Percentiles rank a stretch among this genome's conserved stretches.
Conservation (phyloP, 192 early-diverging fungal species). For the Backusella circina region DNA sequence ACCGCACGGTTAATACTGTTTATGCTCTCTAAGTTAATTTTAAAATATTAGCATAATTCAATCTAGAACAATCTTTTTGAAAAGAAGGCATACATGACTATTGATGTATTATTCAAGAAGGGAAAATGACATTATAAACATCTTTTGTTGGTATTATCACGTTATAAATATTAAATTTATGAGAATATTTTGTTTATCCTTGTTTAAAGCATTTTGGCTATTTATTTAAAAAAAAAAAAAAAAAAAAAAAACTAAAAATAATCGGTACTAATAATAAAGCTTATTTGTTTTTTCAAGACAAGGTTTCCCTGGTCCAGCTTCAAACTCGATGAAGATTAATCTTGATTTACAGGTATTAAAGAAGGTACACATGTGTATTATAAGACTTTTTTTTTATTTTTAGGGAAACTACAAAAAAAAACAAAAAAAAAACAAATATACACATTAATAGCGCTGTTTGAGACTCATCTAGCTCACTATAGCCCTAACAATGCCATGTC, state of each 20-base stretch:
- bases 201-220: neutral
- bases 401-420: too few species aligned
- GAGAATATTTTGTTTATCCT: neutral
- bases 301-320: neutral
- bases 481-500: too few species aligned
- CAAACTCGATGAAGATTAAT: too few species aligned
- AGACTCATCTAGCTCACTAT: too few species aligned
- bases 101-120: neutral
- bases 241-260: neutral
- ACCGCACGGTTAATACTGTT: neutral
- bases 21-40: neutral
- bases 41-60: neutral
- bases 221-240: too few species aligned
- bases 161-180: neutral
- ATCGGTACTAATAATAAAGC: neutral
- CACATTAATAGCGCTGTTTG: too few species aligned
- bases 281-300: neutral
- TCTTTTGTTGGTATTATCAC: neutral
- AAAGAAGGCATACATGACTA: too few species aligned
- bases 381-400: too few species aligned
- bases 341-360: too few species aligned
- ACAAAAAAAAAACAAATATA: too few species aligned
- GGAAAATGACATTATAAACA: neutral
- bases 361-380: too few species aligned
- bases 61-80: neutral